Percentiles rank a stretch among this genome's conserved stretches.
These are phyloP conservation scores for Colletotrichum sp. DNA, from an alignment of 2,329 filamentous ascomycete species.

Conservation along the genomic window DNA sequence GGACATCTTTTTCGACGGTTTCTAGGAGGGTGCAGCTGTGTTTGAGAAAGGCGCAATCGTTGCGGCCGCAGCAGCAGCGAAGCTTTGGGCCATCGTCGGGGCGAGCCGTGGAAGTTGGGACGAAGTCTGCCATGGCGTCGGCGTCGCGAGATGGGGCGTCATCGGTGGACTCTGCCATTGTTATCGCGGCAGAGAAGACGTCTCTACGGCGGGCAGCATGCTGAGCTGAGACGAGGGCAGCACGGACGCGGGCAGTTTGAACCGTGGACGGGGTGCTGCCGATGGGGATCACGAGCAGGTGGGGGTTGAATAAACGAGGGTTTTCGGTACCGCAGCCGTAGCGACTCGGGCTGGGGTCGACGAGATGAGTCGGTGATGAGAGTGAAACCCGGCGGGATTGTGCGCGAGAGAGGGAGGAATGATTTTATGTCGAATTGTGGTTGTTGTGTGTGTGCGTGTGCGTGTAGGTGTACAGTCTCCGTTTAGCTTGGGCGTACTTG, in stretches of 20 bases:
- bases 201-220: slow-evolving; percentile 12
- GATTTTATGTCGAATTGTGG: slow-evolving; percentile 9
- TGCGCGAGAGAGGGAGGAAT: not conserved
- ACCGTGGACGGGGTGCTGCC: not conserved
- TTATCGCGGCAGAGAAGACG: slow-evolving; percentile 14
- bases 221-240: slow-evolving; percentile 3
- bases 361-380: not conserved
- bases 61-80: slow-evolving; percentile 84
- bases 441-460: not conserved
- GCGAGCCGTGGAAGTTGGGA: slow-evolving; percentile 6
- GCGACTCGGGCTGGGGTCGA: not conserved
- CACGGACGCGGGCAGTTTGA: not conserved
- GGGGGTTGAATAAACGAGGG: not conserved
- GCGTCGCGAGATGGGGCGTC: slow-evolving; percentile 2
- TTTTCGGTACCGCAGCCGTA: not conserved
- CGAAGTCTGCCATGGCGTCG: slow-evolving; percentile 21
- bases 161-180: slow-evolving; percentile 17
- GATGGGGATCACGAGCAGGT: not conserved
- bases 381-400: not conserved
- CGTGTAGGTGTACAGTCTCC: not conserved
- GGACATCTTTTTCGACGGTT: slow-evolving; percentile 85
- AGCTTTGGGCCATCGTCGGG: slow-evolving; percentile 39
- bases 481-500: not conserved
- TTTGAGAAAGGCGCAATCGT: slow-evolving; percentile 79
- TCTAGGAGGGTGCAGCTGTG: slow-evolving; percentile 82